Conservation (phyloP, 1,139 yeast species). For the Diutina sp. region DNA sequence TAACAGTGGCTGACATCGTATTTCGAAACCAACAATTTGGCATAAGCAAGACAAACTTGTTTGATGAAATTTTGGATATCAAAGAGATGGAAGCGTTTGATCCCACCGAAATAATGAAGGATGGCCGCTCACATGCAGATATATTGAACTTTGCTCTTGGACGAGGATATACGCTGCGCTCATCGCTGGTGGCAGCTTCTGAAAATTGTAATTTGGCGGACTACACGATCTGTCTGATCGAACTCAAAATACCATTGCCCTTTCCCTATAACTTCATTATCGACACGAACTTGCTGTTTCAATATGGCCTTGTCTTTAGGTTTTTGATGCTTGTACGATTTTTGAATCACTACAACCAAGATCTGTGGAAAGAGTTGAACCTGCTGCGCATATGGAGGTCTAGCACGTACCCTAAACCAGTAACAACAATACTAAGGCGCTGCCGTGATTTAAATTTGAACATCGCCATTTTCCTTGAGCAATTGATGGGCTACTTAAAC, state of each 20-base stretch:
- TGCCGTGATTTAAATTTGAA: slow-evolving; percentile 47
- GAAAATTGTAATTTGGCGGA: slow-evolving; percentile 32
- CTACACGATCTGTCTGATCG: slow-evolving; percentile 29
- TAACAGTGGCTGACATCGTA: slow-evolving; percentile 9
- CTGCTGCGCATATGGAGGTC: slow-evolving; percentile 45
- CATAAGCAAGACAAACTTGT: slow-evolving; percentile 22
- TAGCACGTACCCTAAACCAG: slow-evolving; percentile 25
- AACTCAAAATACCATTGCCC: slow-evolving; percentile 59
- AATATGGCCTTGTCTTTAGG: slow-evolving; percentile 73
- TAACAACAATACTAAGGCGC: slow-evolving; percentile 42
- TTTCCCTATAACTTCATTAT: slow-evolving; percentile 76
- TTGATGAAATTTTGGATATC: slow-evolving; percentile 51
- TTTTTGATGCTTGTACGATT: slow-evolving; percentile 53
- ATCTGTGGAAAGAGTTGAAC: neutral
- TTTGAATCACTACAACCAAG: slow-evolving; percentile 38
- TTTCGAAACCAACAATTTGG: slow-evolving; percentile 16
- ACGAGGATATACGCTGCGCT: slow-evolving; percentile 1
- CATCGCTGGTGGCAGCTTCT: slow-evolving; percentile 7
- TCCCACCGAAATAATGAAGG: slow-evolving; percentile 35
- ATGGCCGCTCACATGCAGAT: neutral
- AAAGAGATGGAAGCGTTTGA: slow-evolving; percentile 54
- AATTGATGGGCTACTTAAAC: slow-evolving; percentile 43
- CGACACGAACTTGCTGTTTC: slow-evolving; percentile 57
- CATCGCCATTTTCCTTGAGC: slow-evolving; percentile 48
- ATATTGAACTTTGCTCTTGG: slow-evolving; percentile 3